These are phyloP conservation scores for Filobasidium uniguttulatum DNA, from an alignment of 1,284 basidiomycete genomes.

Conservation along the genomic window DNA sequence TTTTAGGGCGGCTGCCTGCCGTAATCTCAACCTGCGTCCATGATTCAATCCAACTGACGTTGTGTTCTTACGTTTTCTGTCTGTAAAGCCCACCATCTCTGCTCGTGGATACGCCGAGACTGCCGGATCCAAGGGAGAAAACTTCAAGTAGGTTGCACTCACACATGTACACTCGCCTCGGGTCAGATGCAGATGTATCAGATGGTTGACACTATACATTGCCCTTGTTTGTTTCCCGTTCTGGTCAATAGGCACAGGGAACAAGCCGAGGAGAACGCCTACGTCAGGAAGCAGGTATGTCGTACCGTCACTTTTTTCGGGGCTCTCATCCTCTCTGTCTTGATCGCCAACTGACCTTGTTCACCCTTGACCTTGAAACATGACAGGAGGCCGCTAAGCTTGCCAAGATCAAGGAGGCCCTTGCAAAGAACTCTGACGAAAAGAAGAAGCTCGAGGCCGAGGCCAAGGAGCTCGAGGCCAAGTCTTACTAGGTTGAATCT, in stretches of 20 bases:
- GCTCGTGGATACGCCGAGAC: constrained; percentile 11
- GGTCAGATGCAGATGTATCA: background rate
- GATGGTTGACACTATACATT: background rate
- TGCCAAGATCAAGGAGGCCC: constrained; percentile 11
- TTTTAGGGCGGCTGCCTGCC: background rate
- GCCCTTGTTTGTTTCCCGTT: background rate
- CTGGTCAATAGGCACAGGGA: constrained; percentile 7
- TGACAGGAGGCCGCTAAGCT: constrained; percentile 11
- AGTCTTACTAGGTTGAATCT: constrained; percentile 3
- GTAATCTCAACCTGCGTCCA: background rate
- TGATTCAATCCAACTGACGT: background rate
- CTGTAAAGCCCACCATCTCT: constrained; percentile 9
- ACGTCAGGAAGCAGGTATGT: constrained; percentile 8
- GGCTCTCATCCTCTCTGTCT: background rate
- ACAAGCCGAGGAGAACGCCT: constrained; percentile 13
- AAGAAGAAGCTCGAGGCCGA: constrained; percentile 9
- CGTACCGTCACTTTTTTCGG: background rate
- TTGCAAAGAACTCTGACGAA: constrained; percentile 9
- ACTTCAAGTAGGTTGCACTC: constrained; percentile 9
- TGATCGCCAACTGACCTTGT: background rate
- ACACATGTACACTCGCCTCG: background rate
- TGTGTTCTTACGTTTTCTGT: background rate
- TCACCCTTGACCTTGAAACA: too few species aligned
- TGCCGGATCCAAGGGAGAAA: constrained; percentile 2
- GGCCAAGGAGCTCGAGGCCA: constrained; percentile 11